Evolutionary conservation across 1,284 basidiomycete genomes (phyloP), one percentile per base, ranked within the genome.

Genomic region (Marasmius fiardii): DNA sequence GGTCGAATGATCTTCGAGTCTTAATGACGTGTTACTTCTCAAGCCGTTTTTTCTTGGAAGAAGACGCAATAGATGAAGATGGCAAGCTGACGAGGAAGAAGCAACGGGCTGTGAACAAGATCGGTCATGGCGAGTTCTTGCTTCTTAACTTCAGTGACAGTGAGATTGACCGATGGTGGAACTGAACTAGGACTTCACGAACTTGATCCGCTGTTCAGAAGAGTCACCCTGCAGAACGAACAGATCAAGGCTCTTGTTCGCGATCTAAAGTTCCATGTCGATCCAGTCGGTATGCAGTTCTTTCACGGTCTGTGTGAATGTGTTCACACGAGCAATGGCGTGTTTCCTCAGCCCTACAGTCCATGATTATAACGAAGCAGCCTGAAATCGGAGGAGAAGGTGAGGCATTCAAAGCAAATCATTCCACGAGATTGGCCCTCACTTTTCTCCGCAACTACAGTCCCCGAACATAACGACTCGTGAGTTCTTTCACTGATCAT

Each of bases 341-440:
- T 11, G 3, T 11, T 23, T 10, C 12, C 18, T 34, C 49, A 86
- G 93, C 94, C 4, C 74, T 98, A 52, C 96, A 99, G 70, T 92
- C 89, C 16, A 98, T 98, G 96, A 80, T 98, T 21, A 95, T 96
- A 55, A 92, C 86, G 65, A 95, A 96, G 69, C 92, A 95, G 67
- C 85, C 90, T 1, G 77, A 86, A 54, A 94, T 96, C 28, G 95
- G 95, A 2, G 93, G 92, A 1, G 85, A 90, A 79, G 92, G 92
- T 92, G 58, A 62, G 69, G 64, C n/a, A 16, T 41, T 34, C 51
- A 56, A n/a, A n/a, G n/a, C n/a, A n/a, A n/a, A n/a, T n/a, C n/a
- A n/a, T n/a, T n/a, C n/a, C 43, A 53, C 21, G 44, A 49, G 35
- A 39, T 24, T 34, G 53, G 54, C 24, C 26, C 41, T 53, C 24